Base-by-base conservation (phyloP, 805 yeast genomes). In the Sugiyamaella marilandica region DNA sequence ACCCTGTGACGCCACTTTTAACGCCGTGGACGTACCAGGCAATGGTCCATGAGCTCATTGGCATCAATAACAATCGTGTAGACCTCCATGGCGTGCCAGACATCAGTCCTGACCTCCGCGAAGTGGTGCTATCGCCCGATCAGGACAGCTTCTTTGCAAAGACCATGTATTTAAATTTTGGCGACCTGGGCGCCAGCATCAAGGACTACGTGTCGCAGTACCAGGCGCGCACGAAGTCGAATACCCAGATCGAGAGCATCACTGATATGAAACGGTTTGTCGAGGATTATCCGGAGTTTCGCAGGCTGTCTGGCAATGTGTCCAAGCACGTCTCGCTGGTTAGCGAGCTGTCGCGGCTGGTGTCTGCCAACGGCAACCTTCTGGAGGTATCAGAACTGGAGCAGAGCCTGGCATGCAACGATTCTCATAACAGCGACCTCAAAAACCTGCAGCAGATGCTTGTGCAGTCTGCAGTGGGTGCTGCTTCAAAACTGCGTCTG, bases 11-110 rank as follows among this genome's bases (percentile, higher is more conserved):
- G 0, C 97, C 99, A 1, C 75, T 94, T 31, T 71, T 94, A 47
- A 81, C 85, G 37, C 99, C 98, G 1, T 94, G 99, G 99, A 91
- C 99, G 1, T 94, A 89, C 69, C 98, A 92, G 65, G 87, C 97
- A 1, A 92, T 94, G 98, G 88, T 94, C 14, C 96, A 92, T 66
- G 98, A 95, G 66, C 77, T 90, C 19, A 73, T 94, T 31, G 96
- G 92, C 1, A 87, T 94, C 54, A 72, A 75, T 33, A 85, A 89
- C 64, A 92, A 94, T 61, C 79, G 91, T 1, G 95, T 89, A 2
- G 85, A 82, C 59, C 67, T 91, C 34, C 73, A 83, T 0, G 62
- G 68, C 1, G 76, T 80, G 1, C 79, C 85, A 1, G 81, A 78
- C 58, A 70, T 82, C 54, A 68, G 82, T 56, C 69, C 78, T n/a